These are phyloP conservation scores for Coccomyxa sp. DNA, from an alignment of 139 green algal species.

Conservation along the genomic window DNA sequence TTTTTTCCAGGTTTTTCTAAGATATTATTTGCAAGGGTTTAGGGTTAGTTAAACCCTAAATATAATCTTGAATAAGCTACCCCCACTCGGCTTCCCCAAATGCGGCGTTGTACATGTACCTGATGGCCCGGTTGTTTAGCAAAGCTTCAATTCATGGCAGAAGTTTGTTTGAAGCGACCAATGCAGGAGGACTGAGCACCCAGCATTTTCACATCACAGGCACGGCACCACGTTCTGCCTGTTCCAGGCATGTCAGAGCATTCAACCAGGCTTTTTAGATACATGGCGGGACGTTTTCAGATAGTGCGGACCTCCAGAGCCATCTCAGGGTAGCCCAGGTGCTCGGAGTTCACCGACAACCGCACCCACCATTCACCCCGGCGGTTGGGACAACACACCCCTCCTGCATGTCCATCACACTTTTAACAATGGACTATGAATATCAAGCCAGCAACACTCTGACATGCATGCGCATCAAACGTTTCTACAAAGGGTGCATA, in stretches of 20 bases:
- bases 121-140: too few relatives aligned
- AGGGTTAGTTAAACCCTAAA: too few relatives aligned
- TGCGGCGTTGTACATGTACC: too few relatives aligned
- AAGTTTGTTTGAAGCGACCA: too few relatives aligned
- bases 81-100: too few relatives aligned
- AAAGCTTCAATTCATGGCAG: too few relatives aligned
- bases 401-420: slow-evolving; percentile 24
- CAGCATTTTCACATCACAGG: background rate
- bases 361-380: slow-evolving; percentile 80
- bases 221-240: background rate
- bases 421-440: background rate
- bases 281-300: background rate
- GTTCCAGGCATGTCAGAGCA: background rate
- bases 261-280: background rate
- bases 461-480: too few relatives aligned
- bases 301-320: slow-evolving; percentile 46
- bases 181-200: background rate
- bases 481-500: too few relatives aligned
- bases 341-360: slow-evolving; percentile 71
- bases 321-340: slow-evolving; percentile 38
- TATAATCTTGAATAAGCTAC: too few relatives aligned
- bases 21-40: too few relatives aligned
- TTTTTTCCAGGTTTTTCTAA: background rate
- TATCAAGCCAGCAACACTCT: too few relatives aligned
- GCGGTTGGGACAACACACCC: slow-evolving; percentile 50